Conservation (phyloP, 495 filamentous ascomycete genomes). For the Podospora australis region DNA sequence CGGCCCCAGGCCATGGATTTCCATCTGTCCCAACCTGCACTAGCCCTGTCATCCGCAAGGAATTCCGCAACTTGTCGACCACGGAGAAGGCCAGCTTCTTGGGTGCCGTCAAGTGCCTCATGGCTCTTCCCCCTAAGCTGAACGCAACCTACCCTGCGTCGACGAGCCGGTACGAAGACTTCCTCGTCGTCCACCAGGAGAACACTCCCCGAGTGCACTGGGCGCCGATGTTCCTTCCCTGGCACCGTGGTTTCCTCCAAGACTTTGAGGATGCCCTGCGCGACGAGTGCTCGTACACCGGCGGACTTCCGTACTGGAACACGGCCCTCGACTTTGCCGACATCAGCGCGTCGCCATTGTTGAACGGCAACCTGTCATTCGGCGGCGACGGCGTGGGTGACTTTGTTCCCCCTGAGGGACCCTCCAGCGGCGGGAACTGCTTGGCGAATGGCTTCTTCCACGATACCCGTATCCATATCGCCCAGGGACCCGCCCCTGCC, state of each 20-base stretch:
- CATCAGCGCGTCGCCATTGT: conserved; percentile 3
- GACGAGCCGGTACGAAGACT: conserved; percentile 1
- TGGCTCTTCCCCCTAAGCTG: not conserved
- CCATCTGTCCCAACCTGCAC: not conserved
- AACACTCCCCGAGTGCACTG: conserved; percentile 1
- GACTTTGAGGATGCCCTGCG: conserved; percentile 4
- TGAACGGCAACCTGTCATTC: conserved; percentile 2
- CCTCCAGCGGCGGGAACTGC: conserved; percentile 54
- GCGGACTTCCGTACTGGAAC: conserved; percentile 4
- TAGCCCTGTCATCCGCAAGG: not conserved
- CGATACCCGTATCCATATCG: conserved; percentile 40
- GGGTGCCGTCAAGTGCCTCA: not conserved
- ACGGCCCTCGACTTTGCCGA: not conserved
- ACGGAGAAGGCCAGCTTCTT: not conserved
- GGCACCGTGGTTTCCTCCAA: conserved; percentile 3
- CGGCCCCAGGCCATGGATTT: not conserved
- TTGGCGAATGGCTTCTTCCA: conserved; percentile 52
- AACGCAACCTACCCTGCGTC: not conserved
- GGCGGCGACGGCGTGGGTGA: conserved; percentile 4
- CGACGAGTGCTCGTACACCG: not conserved
- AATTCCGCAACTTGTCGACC: not conserved
- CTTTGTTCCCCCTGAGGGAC: conserved; percentile 32
- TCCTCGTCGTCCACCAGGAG: not conserved
- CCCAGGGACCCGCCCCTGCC: conserved; percentile 33
- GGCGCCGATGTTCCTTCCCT: conserved; percentile 1